Evolutionary conservation across 1,284 basidiomycete species (phyloP), one percentile per base, ranked within the genome.

Genomic region (Schizophyllum commune): DNA sequence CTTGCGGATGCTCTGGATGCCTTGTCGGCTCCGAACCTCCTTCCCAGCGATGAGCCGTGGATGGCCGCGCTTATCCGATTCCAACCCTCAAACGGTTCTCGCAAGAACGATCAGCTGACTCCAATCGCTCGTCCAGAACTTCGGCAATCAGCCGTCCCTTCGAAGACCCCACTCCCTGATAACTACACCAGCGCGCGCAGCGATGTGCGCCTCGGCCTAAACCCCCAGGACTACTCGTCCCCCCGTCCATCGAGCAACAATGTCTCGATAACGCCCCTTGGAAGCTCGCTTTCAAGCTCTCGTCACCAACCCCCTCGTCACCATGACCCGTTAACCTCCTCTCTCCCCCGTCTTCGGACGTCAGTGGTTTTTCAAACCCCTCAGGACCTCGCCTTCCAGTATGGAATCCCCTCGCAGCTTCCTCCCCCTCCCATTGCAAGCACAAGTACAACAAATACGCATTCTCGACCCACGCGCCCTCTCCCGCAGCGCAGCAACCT

Each of bases 201-300:
- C 39, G 39, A 47, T 47, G 39, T 47, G 39, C 39, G 39, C 39
- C 17, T 47, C 8, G 2, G 13, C 17, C 13, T 47, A 47, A 47
- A 47, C 17, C 39, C 13, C 39, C 39, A 47, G 39, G 39, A 47
- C 39, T 17, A 47, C 39, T 17, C 9, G 39, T 47, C 39, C 39
- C 9, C 17, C 39, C 9, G 17, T 47, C 9, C 39, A 11, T 47
- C 39, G 39, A 47, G 39, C 39, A 47, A 55, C 19, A 15, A 55
- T 55, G 53, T 71, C 61, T 65, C 58, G 32, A 56, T 68, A 32
- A 58, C 66, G 52, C 64, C 68, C 61, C 69, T 72, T 72, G 77
- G 75, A 78, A 76, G 77, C 60, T 56, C 66, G 59, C 75, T 77
- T 77, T 75, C 77, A 72, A 75, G 71, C 65, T 67, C 67, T 61